A percentile compares a stretch with the other conserved stretches of the same genome.
These are phyloP conservation scores for Penicillium palitans DNA, from an alignment of 2,329 filamentous ascomycete species.

Conservation along the genomic window DNA sequence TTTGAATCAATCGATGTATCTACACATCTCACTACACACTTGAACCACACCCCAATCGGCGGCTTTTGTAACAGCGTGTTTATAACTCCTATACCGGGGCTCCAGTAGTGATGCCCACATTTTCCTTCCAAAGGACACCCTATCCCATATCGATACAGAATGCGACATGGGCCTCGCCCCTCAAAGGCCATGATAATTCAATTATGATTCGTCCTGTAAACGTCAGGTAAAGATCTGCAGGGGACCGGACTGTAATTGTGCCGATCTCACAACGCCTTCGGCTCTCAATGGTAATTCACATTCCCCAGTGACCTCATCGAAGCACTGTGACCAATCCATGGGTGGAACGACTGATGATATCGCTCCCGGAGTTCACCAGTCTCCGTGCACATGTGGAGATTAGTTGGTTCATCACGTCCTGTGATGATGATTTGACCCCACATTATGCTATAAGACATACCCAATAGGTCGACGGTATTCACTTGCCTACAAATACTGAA, in stretches of 20 bases:
- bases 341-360: slow-evolving; percentile 18
- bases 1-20: not conserved
- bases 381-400: slow-evolving; percentile 16
- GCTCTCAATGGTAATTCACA: slow-evolving; percentile 17
- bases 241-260: slow-evolving; percentile 16
- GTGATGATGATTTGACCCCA: slow-evolving; percentile 12
- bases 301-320: slow-evolving; percentile 29
- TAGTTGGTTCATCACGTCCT: slow-evolving; percentile 14
- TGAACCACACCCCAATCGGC: not conserved
- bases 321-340: slow-evolving; percentile 3
- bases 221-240: slow-evolving; percentile 29
- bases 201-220: slow-evolving; percentile 19
- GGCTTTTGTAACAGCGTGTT: slow-evolving; percentile 2
- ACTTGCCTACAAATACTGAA: not conserved
- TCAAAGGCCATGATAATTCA: not conserved
- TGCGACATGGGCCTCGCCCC: slow-evolving; percentile 14
- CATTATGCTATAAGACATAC: not conserved
- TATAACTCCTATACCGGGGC: not conserved
- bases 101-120: slow-evolving; percentile 15
- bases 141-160: slow-evolving; percentile 9
- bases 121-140: slow-evolving; percentile 9
- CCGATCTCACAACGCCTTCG: slow-evolving; percentile 18
- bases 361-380: slow-evolving; percentile 14
- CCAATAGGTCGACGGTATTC: not conserved
- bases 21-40: not conserved